A percentile compares a stretch with the other conserved stretches of the same genome.
These are phyloP conservation scores for Lineolata rhizophorae DNA, from an alignment of 495 filamentous ascomycete species.

Conservation along the genomic window DNA sequence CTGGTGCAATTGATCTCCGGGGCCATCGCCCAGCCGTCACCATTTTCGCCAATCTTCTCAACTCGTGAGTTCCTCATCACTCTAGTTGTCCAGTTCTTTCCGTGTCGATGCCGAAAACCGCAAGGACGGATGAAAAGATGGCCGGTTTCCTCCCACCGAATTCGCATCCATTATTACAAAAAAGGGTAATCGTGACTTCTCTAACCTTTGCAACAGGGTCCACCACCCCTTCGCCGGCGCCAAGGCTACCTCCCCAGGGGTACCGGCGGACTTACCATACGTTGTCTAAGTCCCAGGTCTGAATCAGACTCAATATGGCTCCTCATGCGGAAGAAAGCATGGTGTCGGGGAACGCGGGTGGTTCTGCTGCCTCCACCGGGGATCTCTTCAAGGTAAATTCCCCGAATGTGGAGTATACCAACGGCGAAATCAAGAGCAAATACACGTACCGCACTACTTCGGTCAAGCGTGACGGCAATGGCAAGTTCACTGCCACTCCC, in stretches of 20 bases:
- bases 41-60: conserved; percentile 79
- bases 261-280: conserved; percentile 46
- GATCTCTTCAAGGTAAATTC: conserved; percentile 72
- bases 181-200: no score
- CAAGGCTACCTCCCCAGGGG: conserved; percentile 71
- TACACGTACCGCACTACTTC: conserved; percentile 92
- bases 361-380: conserved; percentile 18
- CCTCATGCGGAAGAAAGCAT: conserved; percentile 68
- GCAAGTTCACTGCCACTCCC: conserved; percentile 61
- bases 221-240: conserved; percentile 97
- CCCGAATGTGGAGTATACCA: conserved; percentile 79
- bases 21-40: conserved; percentile 28
- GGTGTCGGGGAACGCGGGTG: conserved; percentile 53
- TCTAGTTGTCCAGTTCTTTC: neutral
- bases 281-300: no score
- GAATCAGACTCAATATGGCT: conserved; percentile 68
- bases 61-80: conserved; percentile 41
- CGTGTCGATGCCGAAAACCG: neutral
- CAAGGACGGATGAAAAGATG: neutral
- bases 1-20: no score
- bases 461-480: conserved; percentile 46
- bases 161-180: conserved; percentile 2
- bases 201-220: conserved; percentile 25
- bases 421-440: conserved; percentile 71
- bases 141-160: neutral